Conservation (phyloP, 352 stramenopile genomes). For the Thalassiosira sp. region DNA sequence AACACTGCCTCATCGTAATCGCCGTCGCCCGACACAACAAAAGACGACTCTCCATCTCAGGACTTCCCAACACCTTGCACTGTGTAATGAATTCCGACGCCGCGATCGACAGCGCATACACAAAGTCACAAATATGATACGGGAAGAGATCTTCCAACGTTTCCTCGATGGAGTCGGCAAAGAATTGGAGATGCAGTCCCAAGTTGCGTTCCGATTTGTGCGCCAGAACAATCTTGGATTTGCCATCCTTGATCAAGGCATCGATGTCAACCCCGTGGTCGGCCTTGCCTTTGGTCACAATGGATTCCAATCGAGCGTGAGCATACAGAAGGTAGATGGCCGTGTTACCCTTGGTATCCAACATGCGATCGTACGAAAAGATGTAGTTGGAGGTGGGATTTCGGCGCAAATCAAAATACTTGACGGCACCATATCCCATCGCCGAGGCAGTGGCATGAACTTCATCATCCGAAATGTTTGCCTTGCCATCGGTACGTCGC, state of each 20-base stretch:
- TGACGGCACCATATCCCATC: conserved; percentile 98
- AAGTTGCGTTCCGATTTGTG: conserved; percentile 83
- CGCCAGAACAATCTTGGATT: conserved; percentile 62
- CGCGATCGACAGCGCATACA: conserved; percentile 96
- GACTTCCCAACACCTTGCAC: conserved; percentile 93
- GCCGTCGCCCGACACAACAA: conserved; percentile 94
- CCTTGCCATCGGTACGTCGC: conserved; percentile 91
- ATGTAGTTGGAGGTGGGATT: conserved; percentile 97
- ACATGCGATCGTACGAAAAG: conserved; percentile 98
- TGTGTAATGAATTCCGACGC: conserved; percentile 98
- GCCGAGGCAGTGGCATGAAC: conserved; percentile 91
- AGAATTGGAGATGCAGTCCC: conserved; percentile 91
- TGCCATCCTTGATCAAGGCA: conserved; percentile 62
- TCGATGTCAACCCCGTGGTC: conserved; percentile 85
- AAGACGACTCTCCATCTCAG: conserved; percentile 93
- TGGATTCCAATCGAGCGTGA: conserved; percentile 96
- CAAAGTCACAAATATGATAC: conserved; percentile 97
- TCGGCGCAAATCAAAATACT: conserved; percentile 99
- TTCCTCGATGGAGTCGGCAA: conserved; percentile 93
- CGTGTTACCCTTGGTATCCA: conserved; percentile 98
- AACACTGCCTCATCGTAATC: conserved; percentile 90
- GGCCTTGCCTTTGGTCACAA: conserved; percentile 90
- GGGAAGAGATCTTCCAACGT: conserved; percentile 94
- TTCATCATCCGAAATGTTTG: conserved; percentile 87
- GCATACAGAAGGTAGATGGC: conserved; percentile 99